A percentile compares a stretch with the other conserved stretches of the same genome.
phyloP scores from a whole-genome alignment of 179 eudicot genomes.

The Beta macrorhiza region DNA sequence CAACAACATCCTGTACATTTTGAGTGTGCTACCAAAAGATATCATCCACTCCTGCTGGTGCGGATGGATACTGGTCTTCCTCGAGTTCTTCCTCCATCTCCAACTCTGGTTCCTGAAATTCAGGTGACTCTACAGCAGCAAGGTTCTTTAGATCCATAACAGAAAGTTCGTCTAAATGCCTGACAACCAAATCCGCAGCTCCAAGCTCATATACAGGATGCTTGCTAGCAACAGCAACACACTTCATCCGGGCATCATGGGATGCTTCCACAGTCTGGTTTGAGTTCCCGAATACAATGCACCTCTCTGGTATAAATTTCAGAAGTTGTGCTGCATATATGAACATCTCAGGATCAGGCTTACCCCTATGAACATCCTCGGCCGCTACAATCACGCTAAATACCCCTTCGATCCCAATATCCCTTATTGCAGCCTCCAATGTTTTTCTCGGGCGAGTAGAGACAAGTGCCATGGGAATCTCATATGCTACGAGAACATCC shows the following conservation, averaged over 20 bases:
- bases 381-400: constrained; percentile 83
- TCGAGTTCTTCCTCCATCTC: constrained; percentile 76
- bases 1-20: constrained; percentile 46
- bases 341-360: constrained; percentile 98
- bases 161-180: constrained; percentile 76
- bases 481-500: constrained; percentile 50
- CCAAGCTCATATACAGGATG: constrained; percentile 88
- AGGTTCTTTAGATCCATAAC: constrained; percentile 84
- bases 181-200: constrained; percentile 89
- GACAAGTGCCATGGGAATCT: constrained; percentile 91
- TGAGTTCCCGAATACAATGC: constrained; percentile 92
- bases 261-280: constrained; percentile 92
- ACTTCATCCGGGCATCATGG: constrained; percentile 89
- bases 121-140: constrained; percentile 66
- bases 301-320: constrained; percentile 79
- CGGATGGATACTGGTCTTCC: constrained; percentile 37
- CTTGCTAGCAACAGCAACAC: constrained; percentile 96
- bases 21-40: constrained; percentile 54
- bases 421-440: constrained; percentile 68
- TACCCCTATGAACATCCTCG: constrained; percentile 91
- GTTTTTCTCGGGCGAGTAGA: constrained; percentile 75
- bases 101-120: constrained; percentile 67
- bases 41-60: constrained; percentile 52
- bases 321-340: constrained; percentile 73
- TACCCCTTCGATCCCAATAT: constrained; percentile 67